Evolutionary conservation across 2,329 filamentous ascomycete genomes (phyloP), one percentile per base, ranked within the genome.

Genomic region (Botryotinia convoluta): DNA sequence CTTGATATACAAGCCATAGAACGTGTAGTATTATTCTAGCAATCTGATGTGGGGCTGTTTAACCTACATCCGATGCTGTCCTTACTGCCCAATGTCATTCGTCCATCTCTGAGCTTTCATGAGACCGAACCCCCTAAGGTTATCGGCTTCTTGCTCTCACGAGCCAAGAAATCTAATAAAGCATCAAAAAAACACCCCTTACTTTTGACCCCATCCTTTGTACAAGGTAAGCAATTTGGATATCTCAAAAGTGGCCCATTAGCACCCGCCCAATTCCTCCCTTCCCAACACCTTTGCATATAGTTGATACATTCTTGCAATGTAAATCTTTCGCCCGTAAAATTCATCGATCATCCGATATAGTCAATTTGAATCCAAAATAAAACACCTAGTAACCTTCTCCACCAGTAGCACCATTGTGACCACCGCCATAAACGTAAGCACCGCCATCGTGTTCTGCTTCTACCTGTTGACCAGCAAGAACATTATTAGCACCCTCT

Each of bases 391-490:
- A 80, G 74, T 80, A 80, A 45, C 75, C 74, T 62, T 80, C 78
- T 22, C 74, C 76, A 60, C 79, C 77, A 62, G 77, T 74, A 54
- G 87, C 83, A 54, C 89, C 89, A 78, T 91, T 91, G 77, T 91
- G 89, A 42, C 86, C 86, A n/a, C 83, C 82, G 44, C 82, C 83
- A 71, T 86, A 83, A 7, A 84, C 76, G 67, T 83, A 83, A 16
- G 82, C 81, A 63, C 82, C 75, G 51, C 74, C 64, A 74, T 82
- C 81, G 72, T 82, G 80, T 39, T 82, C 81, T 42, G 75, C 78
- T 62, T 81, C 81, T 64, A 77, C 74, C 74, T 78, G 78, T 63
- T 78, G 78, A 37, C 78, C 79, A 69, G 78, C 79, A 32, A 81
- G 79, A 71, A 82, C 79, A 69, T 79, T 82, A 73, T 81, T 82